These are phyloP conservation scores for Mycena kentingensis DNA, from an alignment of 768 basidiomycete genomes.

Conservation along the genomic window DNA sequence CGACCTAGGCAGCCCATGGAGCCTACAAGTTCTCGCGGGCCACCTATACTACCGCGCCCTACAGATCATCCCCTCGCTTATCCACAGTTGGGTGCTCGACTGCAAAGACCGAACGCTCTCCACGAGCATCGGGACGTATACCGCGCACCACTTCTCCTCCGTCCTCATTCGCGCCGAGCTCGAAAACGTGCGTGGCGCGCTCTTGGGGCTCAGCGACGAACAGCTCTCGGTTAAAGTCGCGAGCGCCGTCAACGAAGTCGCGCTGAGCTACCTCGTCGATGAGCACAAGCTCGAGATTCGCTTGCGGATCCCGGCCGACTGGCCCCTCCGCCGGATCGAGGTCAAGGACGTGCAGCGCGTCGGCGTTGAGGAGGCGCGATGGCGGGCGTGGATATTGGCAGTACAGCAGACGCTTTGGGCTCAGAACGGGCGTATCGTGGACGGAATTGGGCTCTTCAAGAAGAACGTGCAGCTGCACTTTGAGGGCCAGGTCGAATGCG, in stretches of 20 bases:
- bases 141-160: slow-evolving; percentile 84
- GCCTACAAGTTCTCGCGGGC: slow-evolving; percentile 71
- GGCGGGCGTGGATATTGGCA: slow-evolving; percentile 92
- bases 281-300: slow-evolving; percentile 92
- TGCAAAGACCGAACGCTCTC: slow-evolving; percentile 89
- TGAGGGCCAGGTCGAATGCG: slow-evolving; percentile 93
- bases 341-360: slow-evolving; percentile 83
- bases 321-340: slow-evolving; percentile 87
- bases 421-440: slow-evolving; percentile 90
- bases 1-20: slow-evolving; percentile 50
- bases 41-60: slow-evolving; percentile 90
- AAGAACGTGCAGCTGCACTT: slow-evolving; percentile 93
- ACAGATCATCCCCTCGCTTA: slow-evolving; percentile 78
- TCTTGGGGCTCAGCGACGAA: slow-evolving; percentile 69
- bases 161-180: slow-evolving; percentile 84
- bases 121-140: slow-evolving; percentile 74
- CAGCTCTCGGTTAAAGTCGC: slow-evolving; percentile 80
- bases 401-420: slow-evolving; percentile 90
- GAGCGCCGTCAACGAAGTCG: slow-evolving; percentile 73
- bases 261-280: slow-evolving; percentile 83
- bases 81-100: slow-evolving; percentile 83
- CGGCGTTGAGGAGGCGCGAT: slow-evolving; percentile 86
- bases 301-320: slow-evolving; percentile 84
- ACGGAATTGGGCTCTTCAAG: slow-evolving; percentile 88
- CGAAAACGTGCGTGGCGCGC: slow-evolving; percentile 59